A percentile compares a stretch with the other conserved stretches of the same genome.
phyloP scores from a whole-genome alignment of 2,329 filamentous ascomycete species.

The Ustulina deusta region DNA sequence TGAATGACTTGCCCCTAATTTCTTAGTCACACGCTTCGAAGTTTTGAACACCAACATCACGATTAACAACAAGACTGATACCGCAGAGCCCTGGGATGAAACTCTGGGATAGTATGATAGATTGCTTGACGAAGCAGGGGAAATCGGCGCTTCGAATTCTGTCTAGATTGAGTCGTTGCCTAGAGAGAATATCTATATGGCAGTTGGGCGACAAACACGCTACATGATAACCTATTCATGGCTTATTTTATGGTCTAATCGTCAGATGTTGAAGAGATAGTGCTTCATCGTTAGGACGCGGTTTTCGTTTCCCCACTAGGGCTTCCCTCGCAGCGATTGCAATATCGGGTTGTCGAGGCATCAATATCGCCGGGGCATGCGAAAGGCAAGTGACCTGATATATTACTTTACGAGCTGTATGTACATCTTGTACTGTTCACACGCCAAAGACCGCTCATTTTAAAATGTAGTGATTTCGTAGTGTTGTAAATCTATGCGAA shows the following conservation, averaged over 20 bases:
- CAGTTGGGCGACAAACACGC: too few relatives aligned
- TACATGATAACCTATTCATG: not conserved
- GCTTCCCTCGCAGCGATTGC: not conserved
- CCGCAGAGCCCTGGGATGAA: too few relatives aligned
- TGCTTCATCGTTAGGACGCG: not conserved
- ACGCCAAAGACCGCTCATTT: not conserved
- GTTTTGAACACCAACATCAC: too few relatives aligned
- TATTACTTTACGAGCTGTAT: not conserved
- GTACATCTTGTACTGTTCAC: not conserved
- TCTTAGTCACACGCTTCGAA: too few relatives aligned
- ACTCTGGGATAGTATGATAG: too few relatives aligned
- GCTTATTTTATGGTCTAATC: not conserved
- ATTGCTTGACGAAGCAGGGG: too few relatives aligned
- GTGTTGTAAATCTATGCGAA: not conserved
- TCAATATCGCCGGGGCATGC: not conserved
- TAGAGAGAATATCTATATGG: too few relatives aligned
- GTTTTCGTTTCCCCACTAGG: not conserved
- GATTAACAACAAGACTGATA: too few relatives aligned
- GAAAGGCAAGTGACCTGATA: not conserved
- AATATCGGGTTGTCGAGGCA: not conserved
- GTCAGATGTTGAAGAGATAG: not conserved
- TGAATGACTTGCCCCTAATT: too few relatives aligned
- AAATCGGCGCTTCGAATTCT: too few relatives aligned
- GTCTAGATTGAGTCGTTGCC: too few relatives aligned
- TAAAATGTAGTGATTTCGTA: not conserved